Conservation (phyloP, 768 basidiomycete species). For the Hypholoma fasciculare region DNA sequence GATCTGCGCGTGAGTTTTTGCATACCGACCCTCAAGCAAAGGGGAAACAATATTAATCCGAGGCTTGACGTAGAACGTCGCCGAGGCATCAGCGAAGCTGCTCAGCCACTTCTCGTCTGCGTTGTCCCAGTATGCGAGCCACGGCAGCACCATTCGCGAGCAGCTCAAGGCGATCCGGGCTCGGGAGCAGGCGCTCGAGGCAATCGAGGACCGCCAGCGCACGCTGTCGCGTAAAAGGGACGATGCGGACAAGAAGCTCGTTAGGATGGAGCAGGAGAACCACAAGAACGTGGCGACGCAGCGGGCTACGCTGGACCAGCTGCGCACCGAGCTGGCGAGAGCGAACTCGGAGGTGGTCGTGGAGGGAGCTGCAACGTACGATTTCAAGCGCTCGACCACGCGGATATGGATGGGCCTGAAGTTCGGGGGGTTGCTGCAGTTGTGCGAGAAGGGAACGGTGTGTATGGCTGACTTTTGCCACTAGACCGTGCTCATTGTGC, state of each 20-base stretch:
- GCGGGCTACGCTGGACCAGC: background rate
- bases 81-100: background rate
- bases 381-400: background rate
- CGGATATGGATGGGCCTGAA: background rate
- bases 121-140: background rate
- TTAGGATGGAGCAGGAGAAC: background rate
- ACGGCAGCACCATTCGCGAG: background rate
- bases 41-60: background rate
- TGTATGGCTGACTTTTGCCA: background rate
- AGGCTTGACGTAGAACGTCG: background rate
- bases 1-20: background rate
- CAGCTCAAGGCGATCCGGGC: background rate
- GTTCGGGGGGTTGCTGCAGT: background rate
- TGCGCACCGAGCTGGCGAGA: background rate
- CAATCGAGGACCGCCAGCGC: background rate
- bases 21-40: background rate
- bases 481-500: background rate
- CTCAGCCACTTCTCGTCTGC: background rate
- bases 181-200: background rate
- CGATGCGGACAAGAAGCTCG: background rate
- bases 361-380: background rate
- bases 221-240: background rate
- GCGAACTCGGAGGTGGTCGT: background rate
- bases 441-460: background rate
- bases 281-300: background rate